A percentile compares a stretch with the other conserved stretches of the same genome.
Conservation (phyloP, 768 basidiomycete species). For the Wakefieldia striispora region DNA sequence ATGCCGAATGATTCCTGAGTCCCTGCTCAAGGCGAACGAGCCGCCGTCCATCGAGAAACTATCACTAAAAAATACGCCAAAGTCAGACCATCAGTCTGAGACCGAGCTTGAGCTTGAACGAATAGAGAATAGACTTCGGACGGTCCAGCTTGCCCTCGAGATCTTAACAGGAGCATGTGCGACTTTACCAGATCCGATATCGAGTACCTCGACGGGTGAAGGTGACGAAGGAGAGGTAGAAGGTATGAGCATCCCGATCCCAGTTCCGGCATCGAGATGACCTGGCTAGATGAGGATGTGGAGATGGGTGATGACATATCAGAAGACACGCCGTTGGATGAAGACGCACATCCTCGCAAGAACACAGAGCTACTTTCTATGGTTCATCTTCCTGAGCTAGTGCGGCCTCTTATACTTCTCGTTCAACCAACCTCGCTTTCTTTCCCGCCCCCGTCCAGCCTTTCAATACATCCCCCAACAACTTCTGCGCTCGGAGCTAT, state of each 20-base stretch:
- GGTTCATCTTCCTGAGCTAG: constrained; percentile 55
- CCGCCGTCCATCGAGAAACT: constrained; percentile 51
- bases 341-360: constrained; percentile 11
- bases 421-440: constrained; percentile 77
- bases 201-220: constrained; percentile 34
- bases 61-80: constrained; percentile 62
- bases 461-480: constrained; percentile 82
- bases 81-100: constrained; percentile 72
- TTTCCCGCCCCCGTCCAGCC: constrained; percentile 68
- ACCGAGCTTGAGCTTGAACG: constrained; percentile 69
- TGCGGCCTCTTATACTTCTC: constrained; percentile 64
- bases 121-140: constrained; percentile 68
- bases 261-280: constrained; percentile 26
- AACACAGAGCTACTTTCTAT: constrained; percentile 29
- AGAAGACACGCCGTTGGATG: constrained; percentile 27
- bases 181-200: constrained; percentile 75
- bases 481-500: constrained; percentile 83
- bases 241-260: constrained; percentile 21
- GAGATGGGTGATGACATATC: constrained; percentile 35
- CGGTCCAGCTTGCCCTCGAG: constrained; percentile 81
- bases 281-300: constrained; percentile 42
- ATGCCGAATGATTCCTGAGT: not conserved
- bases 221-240: constrained; percentile 36
- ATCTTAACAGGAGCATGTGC: constrained; percentile 88
- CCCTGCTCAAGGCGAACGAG: constrained; percentile 40